Base-by-base conservation (phyloP, 306 rosid species). In the Potentilla sterilis region DNA sequence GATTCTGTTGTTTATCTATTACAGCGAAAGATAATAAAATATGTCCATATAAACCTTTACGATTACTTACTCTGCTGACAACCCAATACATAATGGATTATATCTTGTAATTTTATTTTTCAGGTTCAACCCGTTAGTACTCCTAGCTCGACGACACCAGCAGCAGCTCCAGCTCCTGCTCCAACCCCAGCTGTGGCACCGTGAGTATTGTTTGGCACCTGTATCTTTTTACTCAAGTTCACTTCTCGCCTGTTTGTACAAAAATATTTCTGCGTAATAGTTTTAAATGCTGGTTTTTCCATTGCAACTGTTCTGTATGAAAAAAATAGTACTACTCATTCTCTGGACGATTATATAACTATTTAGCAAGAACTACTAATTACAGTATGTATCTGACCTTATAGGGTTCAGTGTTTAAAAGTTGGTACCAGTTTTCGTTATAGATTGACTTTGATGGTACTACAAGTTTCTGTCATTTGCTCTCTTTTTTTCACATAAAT, bases 191-290 rank as follows among this genome's bases (percentile, higher is more conserved):
- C 79, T 62, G 79, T 72, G 9, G 83, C 69, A 63, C 84, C 35
- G 96, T 90, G 82, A 82, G 96, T 90, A 21, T 66, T 54, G 43
- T 59, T 3, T 58, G 2, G 28, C 28, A 6, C 41, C 22, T 68
- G 18, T 19, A 46, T 14, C 46, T 14, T 21, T 52, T 47, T 18
- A 51, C 62, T 28, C 41, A 18, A 37, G 18, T 54, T n/a, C 61
- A 7, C 35, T 61, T 44, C 48, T 18, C n/a, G 9, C 35, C 37
- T 34, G 15, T 42, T 54, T 49, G 35, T 42, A 24, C 11, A 18
- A 14, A 58, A n/a, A 42, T 18, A 9, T 59, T n/a, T 51, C 9
- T 22, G 37, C 11, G 0, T 42, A 71, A 51, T 21, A 28, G 13
- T 32, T 8, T 7, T 22, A 24, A 22, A 10, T 22, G 37, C 5